A percentile compares a stretch with the other conserved stretches of the same genome.
phyloP scores from a whole-genome alignment of 345 rosid species.

The Eucalyptus victrix region DNA sequence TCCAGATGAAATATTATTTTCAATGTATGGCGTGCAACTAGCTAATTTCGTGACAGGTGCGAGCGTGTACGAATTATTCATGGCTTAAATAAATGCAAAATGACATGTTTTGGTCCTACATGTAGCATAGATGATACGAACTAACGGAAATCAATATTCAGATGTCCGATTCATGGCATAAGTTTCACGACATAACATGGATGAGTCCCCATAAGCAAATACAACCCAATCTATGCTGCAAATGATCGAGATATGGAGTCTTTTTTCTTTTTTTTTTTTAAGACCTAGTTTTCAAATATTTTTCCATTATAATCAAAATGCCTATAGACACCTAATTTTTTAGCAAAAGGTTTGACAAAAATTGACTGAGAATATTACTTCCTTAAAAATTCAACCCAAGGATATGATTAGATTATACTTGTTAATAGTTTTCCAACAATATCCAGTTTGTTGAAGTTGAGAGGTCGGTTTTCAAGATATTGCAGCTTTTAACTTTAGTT shows the following conservation, averaged over 20 bases:
- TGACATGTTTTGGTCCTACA: background rate
- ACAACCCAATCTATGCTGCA: background rate
- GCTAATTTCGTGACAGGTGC: rapidly evolving
- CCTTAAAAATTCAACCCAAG: background rate
- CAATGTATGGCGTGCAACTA: background rate
- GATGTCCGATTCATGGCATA: background rate
- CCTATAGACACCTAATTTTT: no score
- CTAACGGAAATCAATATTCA: background rate
- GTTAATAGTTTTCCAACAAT: no score
- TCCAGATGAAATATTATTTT: background rate
- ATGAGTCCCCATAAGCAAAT: background rate
- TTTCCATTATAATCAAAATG: no score
- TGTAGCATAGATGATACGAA: background rate
- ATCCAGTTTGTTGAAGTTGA: no score
- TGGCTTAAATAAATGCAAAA: background rate
- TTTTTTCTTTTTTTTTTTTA: no score
- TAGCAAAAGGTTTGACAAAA: no score
- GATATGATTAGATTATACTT: background rate
- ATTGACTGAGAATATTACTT: no score
- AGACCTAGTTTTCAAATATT: no score
- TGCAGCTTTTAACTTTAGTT: no score
- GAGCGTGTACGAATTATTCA: background rate
- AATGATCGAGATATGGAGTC: background rate
- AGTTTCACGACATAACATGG: background rate
- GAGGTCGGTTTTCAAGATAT: no score